These are phyloP conservation scores for Schizophyllum commune DNA, from an alignment of 1,284 basidiomycete species.

Conservation along the genomic window DNA sequence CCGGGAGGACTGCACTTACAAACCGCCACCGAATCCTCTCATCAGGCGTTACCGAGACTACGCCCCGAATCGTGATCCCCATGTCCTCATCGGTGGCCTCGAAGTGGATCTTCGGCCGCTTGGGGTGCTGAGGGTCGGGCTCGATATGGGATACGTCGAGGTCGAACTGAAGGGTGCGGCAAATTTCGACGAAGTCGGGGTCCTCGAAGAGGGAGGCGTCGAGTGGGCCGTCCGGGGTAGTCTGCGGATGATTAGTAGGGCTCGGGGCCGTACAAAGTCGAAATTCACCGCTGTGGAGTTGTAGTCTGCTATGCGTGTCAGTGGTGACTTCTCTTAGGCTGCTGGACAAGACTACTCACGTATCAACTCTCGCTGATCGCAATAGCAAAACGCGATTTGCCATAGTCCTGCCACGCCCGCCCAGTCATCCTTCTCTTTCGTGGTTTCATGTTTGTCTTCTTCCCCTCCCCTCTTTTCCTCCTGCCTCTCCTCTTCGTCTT, in stretches of 20 bases:
- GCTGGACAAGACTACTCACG: too few relatives aligned
- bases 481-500: slow-evolving; percentile 23
- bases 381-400: slow-evolving; percentile 57
- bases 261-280: not conserved
- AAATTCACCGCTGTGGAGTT: not conserved
- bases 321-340: too few relatives aligned
- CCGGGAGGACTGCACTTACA: slow-evolving; percentile 30
- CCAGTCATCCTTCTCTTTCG: slow-evolving; percentile 44
- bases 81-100: slow-evolving; percentile 39
- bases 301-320: slow-evolving; percentile 12
- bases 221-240: slow-evolving; percentile 21
- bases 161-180: slow-evolving; percentile 38
- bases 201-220: slow-evolving; percentile 41
- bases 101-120: slow-evolving; percentile 46
- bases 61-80: slow-evolving; percentile 39
- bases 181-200: slow-evolving; percentile 42
- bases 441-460: too few relatives aligned
- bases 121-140: slow-evolving; percentile 39
- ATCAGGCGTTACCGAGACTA: slow-evolving; percentile 49
- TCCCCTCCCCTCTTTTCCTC: too few relatives aligned
- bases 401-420: slow-evolving; percentile 54
- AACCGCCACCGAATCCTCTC: slow-evolving; percentile 55
- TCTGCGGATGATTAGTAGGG: slow-evolving; percentile 4
- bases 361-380: slow-evolving; percentile 57
- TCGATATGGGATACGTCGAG: slow-evolving; percentile 35